These are phyloP conservation scores for Saccharomycopsis fodiens DNA, from an alignment of 805 yeast species.

Conservation along the genomic window DNA sequence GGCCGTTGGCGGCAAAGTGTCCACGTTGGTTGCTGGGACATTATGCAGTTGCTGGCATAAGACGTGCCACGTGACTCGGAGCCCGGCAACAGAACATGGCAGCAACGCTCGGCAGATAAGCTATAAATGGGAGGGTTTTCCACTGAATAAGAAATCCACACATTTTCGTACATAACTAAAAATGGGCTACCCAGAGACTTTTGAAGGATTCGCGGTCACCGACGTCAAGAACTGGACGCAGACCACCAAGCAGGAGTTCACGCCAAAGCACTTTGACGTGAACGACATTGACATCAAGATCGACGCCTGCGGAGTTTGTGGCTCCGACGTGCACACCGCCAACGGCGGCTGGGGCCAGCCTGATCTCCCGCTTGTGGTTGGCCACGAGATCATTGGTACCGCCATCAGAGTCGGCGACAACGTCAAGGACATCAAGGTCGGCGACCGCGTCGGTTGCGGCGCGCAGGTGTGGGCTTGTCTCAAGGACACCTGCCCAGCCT, in stretches of 20 bases:
- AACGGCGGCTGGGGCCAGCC: slow-evolving; percentile 22
- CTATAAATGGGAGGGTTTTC: no score
- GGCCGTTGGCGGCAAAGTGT: no score
- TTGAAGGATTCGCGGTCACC: slow-evolving; percentile 33
- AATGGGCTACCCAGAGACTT: slow-evolving; percentile 32
- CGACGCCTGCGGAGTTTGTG: slow-evolving; percentile 62
- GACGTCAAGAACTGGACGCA: slow-evolving; percentile 31
- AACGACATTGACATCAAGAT: slow-evolving; percentile 47
- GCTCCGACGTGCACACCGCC: slow-evolving; percentile 37
- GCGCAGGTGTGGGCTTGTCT: slow-evolving; percentile 35
- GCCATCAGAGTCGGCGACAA: slow-evolving; percentile 29
- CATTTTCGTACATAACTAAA: slow-evolving; percentile 3
- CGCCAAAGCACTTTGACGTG: slow-evolving; percentile 32
- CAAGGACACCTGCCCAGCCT: slow-evolving; percentile 27
- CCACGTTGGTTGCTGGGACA: no score
- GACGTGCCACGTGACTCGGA: no score
- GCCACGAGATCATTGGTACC: slow-evolving; percentile 27
- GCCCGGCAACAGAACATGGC: no score
- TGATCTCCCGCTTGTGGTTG: slow-evolving; percentile 23
- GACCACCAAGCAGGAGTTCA: slow-evolving; percentile 25
- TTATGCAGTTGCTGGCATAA: no score
- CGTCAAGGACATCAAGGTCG: slow-evolving; percentile 30
- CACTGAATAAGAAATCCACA: no score
- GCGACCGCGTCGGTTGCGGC: slow-evolving; percentile 41
- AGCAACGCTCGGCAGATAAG: no score